Conservation (phyloP, 441 rosid genomes). For the Flueggea neowawraea region DNA sequence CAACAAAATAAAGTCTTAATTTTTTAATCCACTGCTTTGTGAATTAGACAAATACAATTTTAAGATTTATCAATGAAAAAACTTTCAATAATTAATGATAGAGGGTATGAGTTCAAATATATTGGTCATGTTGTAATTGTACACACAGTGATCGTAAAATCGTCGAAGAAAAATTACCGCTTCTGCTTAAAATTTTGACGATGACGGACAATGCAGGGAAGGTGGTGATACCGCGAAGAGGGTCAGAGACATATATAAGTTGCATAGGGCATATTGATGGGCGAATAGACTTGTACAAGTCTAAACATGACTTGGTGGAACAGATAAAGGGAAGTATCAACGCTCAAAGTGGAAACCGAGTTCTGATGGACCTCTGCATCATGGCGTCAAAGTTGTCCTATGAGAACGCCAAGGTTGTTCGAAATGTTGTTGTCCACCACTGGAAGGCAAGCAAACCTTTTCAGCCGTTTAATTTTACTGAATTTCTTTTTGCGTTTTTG, state of each 20-base stretch:
- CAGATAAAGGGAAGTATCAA: conserved; percentile 7
- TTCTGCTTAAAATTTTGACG: background rate
- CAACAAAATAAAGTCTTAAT: no score
- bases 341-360: conserved; percentile 38
- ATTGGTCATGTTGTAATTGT: no score
- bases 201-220: conserved; percentile 39
- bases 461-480: background rate
- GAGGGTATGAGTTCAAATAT: no score
- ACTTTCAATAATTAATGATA: no score
- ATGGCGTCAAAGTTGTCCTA: conserved; percentile 80
- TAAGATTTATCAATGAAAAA: no score
- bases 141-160: no score
- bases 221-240: conserved; percentile 57
- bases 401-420: conserved; percentile 64
- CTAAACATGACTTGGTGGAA: conserved; percentile 22
- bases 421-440: conserved; percentile 46
- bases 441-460: conserved; percentile 61
- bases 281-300: conserved; percentile 43
- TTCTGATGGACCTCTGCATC: conserved; percentile 65
- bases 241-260: conserved; percentile 52
- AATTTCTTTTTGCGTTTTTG: background rate
- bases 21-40: no score
- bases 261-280: conserved; percentile 69
- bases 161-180: no score
- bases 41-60: no score